Evolutionary conservation across 192 early-diverging fungal species (phyloP).

Genomic region (Rhizophlyctis rosea): DNA sequence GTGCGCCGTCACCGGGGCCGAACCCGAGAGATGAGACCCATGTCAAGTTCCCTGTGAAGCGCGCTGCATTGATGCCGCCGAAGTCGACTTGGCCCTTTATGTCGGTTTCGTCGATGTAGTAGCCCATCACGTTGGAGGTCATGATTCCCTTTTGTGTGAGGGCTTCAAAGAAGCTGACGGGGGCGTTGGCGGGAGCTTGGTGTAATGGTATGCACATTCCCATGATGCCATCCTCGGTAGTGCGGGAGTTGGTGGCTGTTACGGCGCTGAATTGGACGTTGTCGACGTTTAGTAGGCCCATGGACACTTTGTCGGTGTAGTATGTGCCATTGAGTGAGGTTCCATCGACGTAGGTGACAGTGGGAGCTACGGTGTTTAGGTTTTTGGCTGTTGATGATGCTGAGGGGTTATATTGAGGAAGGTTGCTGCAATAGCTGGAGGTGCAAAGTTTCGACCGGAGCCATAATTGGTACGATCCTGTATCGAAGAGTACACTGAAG

Average conservation of each 20-base stretch:
- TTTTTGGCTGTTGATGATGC: conserved; percentile 28
- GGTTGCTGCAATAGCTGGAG: conserved; percentile 15
- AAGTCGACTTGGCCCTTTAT: conserved; percentile 4
- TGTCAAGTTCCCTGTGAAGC: conserved; percentile 21
- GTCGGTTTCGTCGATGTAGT: conserved; percentile 6
- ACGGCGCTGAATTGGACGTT: conserved; percentile 16
- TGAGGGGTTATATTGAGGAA: conserved; percentile 23
- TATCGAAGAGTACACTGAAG: conserved; percentile 39
- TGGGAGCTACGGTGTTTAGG: conserved; percentile 8
- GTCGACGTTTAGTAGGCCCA: conserved; percentile 14
- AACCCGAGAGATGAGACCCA: conserved; percentile 24
- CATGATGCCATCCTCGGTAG: conserved; percentile 31
- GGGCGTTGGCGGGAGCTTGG: neutral
- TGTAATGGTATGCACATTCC: conserved; percentile 37
- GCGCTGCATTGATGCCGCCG: conserved; percentile 23
- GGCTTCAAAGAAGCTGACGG: conserved; percentile 21
- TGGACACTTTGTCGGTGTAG: conserved; percentile 22
- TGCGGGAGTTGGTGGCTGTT: conserved; percentile 5
- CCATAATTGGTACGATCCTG: conserved; percentile 45
- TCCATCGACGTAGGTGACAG: conserved; percentile 36
- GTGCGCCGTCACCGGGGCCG: conserved; percentile 1
- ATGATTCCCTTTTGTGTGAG: conserved; percentile 8
- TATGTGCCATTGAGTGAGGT: conserved; percentile 29
- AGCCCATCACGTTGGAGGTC: conserved; percentile 12
- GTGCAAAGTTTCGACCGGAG: conserved; percentile 36